These are phyloP conservation scores for Phycomyces blakesleeanus DNA, from an alignment of 192 early-diverging fungal genomes.

Conservation along the genomic window DNA sequence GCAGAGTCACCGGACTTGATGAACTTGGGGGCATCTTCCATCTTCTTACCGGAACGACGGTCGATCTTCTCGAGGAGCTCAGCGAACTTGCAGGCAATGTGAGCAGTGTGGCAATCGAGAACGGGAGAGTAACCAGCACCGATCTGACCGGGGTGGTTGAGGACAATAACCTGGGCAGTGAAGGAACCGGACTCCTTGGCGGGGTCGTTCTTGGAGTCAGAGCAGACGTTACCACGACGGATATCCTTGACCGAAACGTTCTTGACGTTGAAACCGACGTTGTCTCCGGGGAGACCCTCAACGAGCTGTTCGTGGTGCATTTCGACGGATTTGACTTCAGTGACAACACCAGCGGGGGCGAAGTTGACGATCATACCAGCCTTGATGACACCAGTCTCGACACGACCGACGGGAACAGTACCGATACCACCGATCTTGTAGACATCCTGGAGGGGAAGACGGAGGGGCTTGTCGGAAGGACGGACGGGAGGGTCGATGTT, in stretches of 20 bases:
- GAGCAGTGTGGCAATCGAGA: slow-evolving; percentile 94
- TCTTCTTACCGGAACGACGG: slow-evolving; percentile 91
- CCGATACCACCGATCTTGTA: slow-evolving; percentile 99
- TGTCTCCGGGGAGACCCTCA: slow-evolving; percentile 91
- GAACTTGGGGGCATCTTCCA: slow-evolving; percentile 93
- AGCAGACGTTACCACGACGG: slow-evolving; percentile 94
- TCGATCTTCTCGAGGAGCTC: slow-evolving; percentile 95
- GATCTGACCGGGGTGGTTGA: slow-evolving; percentile 97
- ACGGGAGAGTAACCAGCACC: slow-evolving; percentile 92
- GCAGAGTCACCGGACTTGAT: slow-evolving; percentile 94
- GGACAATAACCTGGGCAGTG: slow-evolving; percentile 92
- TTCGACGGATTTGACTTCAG: slow-evolving; percentile 96
- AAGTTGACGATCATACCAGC: slow-evolving; percentile 13
- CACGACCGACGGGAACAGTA: slow-evolving; percentile 95
- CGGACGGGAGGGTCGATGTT: slow-evolving; percentile 88
- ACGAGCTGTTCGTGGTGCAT: slow-evolving; percentile 94
- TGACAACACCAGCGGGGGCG: slow-evolving; percentile 39
- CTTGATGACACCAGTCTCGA: slow-evolving; percentile 93
- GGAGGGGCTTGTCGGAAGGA: slow-evolving; percentile 90
- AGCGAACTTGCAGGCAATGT: slow-evolving; percentile 94
- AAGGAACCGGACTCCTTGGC: slow-evolving; percentile 89
- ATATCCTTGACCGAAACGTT: slow-evolving; percentile 98
- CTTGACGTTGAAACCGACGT: slow-evolving; percentile 99
- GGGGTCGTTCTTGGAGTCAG: slow-evolving; percentile 96
- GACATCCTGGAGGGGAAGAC: slow-evolving; percentile 95